These are phyloP conservation scores for Cokeromyces recurvatus DNA, from an alignment of 371 early-diverging fungal species.

Conservation along the genomic window DNA sequence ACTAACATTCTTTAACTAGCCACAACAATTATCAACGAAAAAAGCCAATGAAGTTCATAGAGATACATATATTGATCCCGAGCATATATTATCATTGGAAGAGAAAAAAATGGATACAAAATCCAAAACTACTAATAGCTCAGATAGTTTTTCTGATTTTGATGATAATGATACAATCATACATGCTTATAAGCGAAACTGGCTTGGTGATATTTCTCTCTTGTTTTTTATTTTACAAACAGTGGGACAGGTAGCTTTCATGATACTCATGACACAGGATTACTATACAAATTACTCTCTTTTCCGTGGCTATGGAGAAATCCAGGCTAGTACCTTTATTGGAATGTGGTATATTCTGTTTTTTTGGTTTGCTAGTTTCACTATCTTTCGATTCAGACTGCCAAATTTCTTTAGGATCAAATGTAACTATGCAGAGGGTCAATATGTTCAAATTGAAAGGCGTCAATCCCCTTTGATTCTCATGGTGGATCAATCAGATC, in stretches of 20 bases:
- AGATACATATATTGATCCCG: slow-evolving; percentile 5
- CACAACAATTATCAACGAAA: no score
- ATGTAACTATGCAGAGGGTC: slow-evolving; percentile 41
- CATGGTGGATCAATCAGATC: slow-evolving; percentile 8
- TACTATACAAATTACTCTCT: slow-evolving; percentile 32
- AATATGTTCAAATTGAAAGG: slow-evolving; percentile 63
- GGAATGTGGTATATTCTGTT: slow-evolving; percentile 61
- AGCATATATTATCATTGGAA: no score
- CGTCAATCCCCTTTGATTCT: slow-evolving; percentile 8
- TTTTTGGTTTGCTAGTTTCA: slow-evolving; percentile 55
- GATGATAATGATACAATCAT: slow-evolving; percentile 22
- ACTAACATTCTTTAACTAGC: no score
- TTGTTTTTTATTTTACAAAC: slow-evolving; percentile 29
- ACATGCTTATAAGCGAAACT: slow-evolving; percentile 36
- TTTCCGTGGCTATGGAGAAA: slow-evolving; percentile 28
- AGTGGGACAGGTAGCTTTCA: slow-evolving; percentile 34
- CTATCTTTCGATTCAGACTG: slow-evolving; percentile 34
- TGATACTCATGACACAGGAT: slow-evolving; percentile 33
- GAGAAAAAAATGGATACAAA: background rate
- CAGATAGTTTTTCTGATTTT: background rate
- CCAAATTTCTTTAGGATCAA: slow-evolving; percentile 64
- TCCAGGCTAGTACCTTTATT: slow-evolving; percentile 41
- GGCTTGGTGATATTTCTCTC: slow-evolving; percentile 22
- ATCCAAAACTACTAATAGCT: background rate
- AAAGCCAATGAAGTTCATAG: slow-evolving; percentile 6